A percentile compares a stretch with the other conserved stretches of the same genome.
Evolutionary conservation across 208 protist genomes (phyloP).

Genomic region (Vickermania spadyakhi): DNA sequence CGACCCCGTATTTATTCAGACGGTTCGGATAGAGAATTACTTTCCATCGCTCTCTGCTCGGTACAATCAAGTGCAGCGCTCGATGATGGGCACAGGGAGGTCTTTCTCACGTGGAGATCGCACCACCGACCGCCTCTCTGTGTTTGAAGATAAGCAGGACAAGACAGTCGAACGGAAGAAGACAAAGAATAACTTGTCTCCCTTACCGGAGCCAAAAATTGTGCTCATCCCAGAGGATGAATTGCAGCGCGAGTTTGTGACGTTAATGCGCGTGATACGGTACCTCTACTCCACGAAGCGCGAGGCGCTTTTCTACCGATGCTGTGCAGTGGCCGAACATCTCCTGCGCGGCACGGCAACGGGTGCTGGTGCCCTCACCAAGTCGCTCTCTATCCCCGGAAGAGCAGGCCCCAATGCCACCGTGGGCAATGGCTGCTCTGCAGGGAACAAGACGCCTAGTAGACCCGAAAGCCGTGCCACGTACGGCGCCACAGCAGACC

Average conservation of each 20-base stretch:
- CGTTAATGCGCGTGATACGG: not conserved
- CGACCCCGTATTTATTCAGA: not conserved
- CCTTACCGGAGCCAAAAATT: not conserved
- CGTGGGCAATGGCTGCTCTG: not conserved
- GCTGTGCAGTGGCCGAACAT: conserved; percentile 1
- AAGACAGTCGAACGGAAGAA: not conserved
- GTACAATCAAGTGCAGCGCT: not conserved
- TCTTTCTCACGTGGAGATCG: not conserved
- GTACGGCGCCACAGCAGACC: not conserved
- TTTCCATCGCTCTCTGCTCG: not conserved
- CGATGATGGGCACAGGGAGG: not conserved
- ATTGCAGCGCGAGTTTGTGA: conserved; percentile 2
- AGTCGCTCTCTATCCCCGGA: not conserved
- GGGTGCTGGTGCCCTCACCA: not conserved
- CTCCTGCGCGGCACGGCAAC: not conserved
- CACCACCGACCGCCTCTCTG: not conserved
- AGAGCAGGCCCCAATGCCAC: not conserved
- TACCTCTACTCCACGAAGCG: not conserved
- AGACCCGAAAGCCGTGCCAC: not conserved
- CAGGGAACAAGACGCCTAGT: not conserved
- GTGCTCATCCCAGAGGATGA: not conserved
- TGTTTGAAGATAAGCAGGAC: no score
- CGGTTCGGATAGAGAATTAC: not conserved
- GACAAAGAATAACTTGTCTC: not conserved
- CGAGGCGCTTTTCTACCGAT: conserved; percentile 1